A percentile compares a stretch with the other conserved stretches of the same genome.
These are phyloP conservation scores for Protomyces inundatus DNA, from an alignment of 1,139 yeast genomes.

Conservation along the genomic window DNA sequence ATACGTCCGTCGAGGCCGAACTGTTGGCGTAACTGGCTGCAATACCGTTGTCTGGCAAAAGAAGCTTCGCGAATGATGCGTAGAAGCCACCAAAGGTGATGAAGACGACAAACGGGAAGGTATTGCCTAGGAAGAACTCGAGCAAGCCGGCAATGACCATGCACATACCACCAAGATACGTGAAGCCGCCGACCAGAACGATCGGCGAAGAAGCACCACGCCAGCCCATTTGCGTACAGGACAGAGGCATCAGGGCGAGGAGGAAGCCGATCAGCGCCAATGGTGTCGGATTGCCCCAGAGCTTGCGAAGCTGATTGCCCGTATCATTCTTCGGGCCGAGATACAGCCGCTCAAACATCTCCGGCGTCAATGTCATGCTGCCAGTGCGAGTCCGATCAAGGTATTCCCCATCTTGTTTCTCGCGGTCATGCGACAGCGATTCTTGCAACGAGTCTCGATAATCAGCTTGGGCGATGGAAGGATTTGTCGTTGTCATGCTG, in stretches of 20 bases:
- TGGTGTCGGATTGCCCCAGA: constrained; percentile 58
- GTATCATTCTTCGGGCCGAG: constrained; percentile 30
- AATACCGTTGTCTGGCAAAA: constrained; percentile 54
- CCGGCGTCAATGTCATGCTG: constrained; percentile 31
- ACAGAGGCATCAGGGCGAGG: constrained; percentile 34
- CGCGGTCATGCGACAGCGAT: background rate
- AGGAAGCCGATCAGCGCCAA: constrained; percentile 55
- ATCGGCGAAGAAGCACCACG: constrained; percentile 32
- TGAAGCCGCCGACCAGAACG: constrained; percentile 35
- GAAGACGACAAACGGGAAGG: constrained; percentile 61
- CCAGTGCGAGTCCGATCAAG: constrained; percentile 30
- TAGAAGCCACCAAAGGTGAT: constrained; percentile 72
- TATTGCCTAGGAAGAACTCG: constrained; percentile 61
- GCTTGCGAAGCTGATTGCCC: constrained; percentile 30
- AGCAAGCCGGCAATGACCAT: constrained; percentile 62
- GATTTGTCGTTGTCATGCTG: too few relatives aligned
- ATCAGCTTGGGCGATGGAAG: too few relatives aligned
- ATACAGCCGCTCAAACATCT: constrained; percentile 32
- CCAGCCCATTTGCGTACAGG: constrained; percentile 32
- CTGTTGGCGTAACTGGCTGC: constrained; percentile 45
- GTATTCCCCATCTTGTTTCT: background rate
- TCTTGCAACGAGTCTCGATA: too few relatives aligned
- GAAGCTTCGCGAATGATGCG: constrained; percentile 59
- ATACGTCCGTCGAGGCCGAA: constrained; percentile 34
- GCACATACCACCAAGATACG: constrained; percentile 58